Base-by-base conservation (phyloP, 163 green algal species). In the Volvox carteri region DNA sequence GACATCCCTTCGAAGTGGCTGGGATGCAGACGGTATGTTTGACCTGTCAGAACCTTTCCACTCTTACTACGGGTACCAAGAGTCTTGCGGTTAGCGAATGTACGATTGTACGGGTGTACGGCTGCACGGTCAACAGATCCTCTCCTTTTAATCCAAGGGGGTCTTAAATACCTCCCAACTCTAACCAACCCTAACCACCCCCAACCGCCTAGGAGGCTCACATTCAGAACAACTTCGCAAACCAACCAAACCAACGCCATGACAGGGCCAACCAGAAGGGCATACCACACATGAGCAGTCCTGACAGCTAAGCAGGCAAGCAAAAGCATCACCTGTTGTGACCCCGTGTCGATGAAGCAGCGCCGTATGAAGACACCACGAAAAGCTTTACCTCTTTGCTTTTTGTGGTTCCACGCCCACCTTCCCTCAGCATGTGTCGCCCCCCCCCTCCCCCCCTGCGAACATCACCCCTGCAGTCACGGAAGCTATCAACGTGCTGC, bases 401-500 rank as follows among this genome's bases (percentile, higher is more conserved):
- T 65, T 65, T 65, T 25, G n/a, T n/a, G n/a, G n/a, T n/a, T n/a
- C n/a, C n/a, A n/a, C n/a, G n/a, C n/a, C n/a, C n/a, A n/a, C n/a
- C n/a, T n/a, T n/a, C n/a, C n/a, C n/a, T n/a, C n/a, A n/a, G n/a
- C n/a, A n/a, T n/a, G n/a, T n/a, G n/a, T n/a, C n/a, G n/a, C n/a
- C n/a, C n/a, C n/a, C n/a, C n/a, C n/a, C n/a, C n/a, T n/a, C n/a
- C n/a, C n/a, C n/a, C n/a, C n/a, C n/a, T n/a, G n/a, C n/a, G n/a
- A n/a, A n/a, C n/a, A n/a, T n/a, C n/a, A n/a, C n/a, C 8, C 3
- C n/a, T 39, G 60, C 79, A 87, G 79, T 87, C 9, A 50, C 79
- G 2, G 79, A 87, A 37, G 79, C 62, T n/a, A 50, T 87, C 79
- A 87, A 21, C 18, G 79, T 44, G 19, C 62, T 87, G 7, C 60